Conservation (phyloP, 2,329 filamentous ascomycete genomes). For the Colletotrichum destructivum region DNA sequence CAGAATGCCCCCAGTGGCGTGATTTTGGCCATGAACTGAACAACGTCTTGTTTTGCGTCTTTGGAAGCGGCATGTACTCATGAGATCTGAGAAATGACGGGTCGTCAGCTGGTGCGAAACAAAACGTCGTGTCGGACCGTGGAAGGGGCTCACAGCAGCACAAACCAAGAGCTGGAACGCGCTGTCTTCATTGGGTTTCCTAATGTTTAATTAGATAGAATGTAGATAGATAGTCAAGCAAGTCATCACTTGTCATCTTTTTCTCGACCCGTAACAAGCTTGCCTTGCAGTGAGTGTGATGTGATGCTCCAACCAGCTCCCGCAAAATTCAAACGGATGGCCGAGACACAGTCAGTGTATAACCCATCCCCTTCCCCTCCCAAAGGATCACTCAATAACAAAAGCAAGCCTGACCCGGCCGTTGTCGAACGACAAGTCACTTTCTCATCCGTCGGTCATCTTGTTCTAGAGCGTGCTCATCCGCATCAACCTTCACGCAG, state of each 20-base stretch:
- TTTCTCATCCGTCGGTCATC: not conserved
- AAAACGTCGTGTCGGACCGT: not conserved
- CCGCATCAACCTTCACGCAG: no score
- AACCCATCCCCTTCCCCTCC: no score
- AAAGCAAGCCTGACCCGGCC: no score
- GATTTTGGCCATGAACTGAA: not conserved
- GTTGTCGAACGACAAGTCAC: not conserved
- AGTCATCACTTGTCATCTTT: not conserved
- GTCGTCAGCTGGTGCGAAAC: slow-evolving; percentile 7
- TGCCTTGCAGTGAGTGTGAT: not conserved
- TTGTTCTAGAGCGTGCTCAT: no score
- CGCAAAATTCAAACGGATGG: not conserved
- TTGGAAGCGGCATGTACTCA: slow-evolving; percentile 13
- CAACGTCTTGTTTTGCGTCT: not conserved
- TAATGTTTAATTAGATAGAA: slow-evolving; percentile 41
- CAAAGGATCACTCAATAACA: no score
- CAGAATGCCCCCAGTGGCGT: not conserved
- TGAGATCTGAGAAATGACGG: slow-evolving; percentile 36
- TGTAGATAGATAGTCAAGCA: slow-evolving; percentile 18
- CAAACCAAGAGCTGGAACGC: slow-evolving; percentile 60
- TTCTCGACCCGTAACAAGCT: not conserved
- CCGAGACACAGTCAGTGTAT: no score
- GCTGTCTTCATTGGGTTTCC: slow-evolving; percentile 43
- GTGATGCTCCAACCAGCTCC: not conserved
- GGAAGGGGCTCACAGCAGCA: slow-evolving; percentile 41